phyloP scores from a whole-genome alignment of 306 rosid genomes.

The Cyamopsis tetragonoloba region DNA sequence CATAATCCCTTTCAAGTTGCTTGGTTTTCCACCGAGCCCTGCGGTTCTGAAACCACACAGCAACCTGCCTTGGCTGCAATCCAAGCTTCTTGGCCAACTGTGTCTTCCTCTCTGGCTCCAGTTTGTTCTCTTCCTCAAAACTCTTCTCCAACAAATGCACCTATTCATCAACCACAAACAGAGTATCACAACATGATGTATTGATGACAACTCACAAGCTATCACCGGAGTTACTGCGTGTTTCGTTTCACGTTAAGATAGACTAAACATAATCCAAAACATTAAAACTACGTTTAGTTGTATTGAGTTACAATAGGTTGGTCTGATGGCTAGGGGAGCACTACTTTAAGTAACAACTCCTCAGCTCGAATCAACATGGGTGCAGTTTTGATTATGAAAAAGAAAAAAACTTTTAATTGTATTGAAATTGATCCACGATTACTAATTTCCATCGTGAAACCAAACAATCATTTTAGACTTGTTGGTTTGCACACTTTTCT shows the following conservation, averaged over 20 bases:
- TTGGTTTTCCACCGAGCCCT: constrained; percentile 99
- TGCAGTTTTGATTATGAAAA: no score
- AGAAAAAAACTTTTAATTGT: no score
- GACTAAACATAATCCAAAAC: no score
- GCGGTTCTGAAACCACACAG: constrained; percentile 99
- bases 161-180: constrained; percentile 36
- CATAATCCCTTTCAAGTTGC: constrained; percentile 95
- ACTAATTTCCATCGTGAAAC: no score
- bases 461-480: no score
- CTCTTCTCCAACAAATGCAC: constrained; percentile 90
- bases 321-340: no score
- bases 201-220: not conserved
- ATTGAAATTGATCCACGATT: no score
- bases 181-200: constrained; percentile 9
- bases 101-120: constrained; percentile 93
- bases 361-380: no score
- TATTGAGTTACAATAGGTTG: no score
- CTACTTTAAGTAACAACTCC: no score
- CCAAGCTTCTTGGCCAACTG: constrained; percentile 94
- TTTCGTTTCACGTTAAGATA: no score
- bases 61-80: constrained; percentile 95
- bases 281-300: no score
- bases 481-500: not conserved
- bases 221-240: not conserved
- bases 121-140: constrained; percentile 94